phyloP scores from a whole-genome alignment of 2,329 filamentous ascomycete genomes.

The Penicillium sp. region DNA sequence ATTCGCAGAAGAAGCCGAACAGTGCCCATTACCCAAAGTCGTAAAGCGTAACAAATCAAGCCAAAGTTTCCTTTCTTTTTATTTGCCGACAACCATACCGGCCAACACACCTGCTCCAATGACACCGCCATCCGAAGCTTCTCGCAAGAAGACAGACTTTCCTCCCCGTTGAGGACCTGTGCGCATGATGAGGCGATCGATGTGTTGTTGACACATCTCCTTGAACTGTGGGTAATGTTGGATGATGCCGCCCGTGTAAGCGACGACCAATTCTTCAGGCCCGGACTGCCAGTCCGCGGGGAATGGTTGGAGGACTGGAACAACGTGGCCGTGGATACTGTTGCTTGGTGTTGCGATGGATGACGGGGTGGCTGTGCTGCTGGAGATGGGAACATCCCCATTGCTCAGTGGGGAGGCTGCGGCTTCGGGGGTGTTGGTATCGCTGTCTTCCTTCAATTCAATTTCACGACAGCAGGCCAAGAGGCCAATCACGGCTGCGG shows the following conservation, averaged over 20 bases:
- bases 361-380: constrained; percentile 19
- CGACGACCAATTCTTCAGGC: constrained; percentile 69
- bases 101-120: constrained; percentile 60
- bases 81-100: constrained; percentile 48
- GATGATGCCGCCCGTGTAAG: constrained; percentile 80
- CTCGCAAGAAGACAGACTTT: constrained; percentile 56
- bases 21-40: not conserved
- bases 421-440: constrained; percentile 40
- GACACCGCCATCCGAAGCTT: constrained; percentile 59
- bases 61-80: constrained; percentile 2
- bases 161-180: constrained; percentile 50
- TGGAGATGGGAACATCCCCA: constrained; percentile 26
- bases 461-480: constrained; percentile 72
- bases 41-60: constrained; percentile 1
- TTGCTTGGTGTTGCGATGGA: constrained; percentile 15
- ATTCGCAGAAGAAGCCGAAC: not conserved
- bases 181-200: constrained; percentile 60
- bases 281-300: constrained; percentile 48
- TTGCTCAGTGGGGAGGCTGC: constrained; percentile 34
- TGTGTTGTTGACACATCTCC: constrained; percentile 68
- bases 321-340: constrained; percentile 36
- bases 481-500: constrained; percentile 71
- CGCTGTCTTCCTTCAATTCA: constrained; percentile 46
- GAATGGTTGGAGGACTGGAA: constrained; percentile 41
- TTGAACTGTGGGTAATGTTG: constrained; percentile 77